A percentile compares a stretch with the other conserved stretches of the same genome.
Conservation (phyloP, 331 rosid species). For the Cydonia oblonga region DNA sequence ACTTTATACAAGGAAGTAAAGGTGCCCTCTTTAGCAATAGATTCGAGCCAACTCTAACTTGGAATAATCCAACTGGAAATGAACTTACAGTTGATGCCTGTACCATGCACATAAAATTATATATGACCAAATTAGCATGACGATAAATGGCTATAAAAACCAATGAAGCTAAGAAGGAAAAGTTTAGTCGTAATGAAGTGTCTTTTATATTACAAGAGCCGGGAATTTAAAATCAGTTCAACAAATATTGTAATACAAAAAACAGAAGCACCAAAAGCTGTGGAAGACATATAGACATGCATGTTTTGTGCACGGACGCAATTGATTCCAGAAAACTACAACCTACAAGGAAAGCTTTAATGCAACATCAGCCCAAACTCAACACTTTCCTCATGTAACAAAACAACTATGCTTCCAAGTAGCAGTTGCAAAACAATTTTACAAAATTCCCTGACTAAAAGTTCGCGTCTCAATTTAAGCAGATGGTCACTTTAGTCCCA, state of each 20-base stretch:
- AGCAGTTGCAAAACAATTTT: neutral
- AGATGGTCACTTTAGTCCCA: neutral
- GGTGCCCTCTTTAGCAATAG: constrained; percentile 27
- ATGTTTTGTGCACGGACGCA: too few species aligned
- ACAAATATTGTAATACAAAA: neutral
- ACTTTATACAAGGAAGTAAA: constrained; percentile 42
- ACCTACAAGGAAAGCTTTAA: too few species aligned
- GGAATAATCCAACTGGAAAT: constrained; percentile 45
- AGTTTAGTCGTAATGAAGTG: neutral
- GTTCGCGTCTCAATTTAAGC: neutral
- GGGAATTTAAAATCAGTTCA: too few species aligned
- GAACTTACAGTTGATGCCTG: constrained; percentile 55
- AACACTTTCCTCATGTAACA: too few species aligned
- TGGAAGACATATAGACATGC: too few species aligned
- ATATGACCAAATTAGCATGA: constrained; percentile 19
- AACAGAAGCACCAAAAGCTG: neutral
- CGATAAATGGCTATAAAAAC: neutral
- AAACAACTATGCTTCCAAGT: too few species aligned
- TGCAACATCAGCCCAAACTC: too few species aligned
- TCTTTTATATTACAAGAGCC: neutral
- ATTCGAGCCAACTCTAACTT: constrained; percentile 36
- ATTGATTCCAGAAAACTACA: neutral
- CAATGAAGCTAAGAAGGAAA: neutral
- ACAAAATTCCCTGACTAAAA: neutral
- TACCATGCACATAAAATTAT: constrained; percentile 5